These are phyloP conservation scores for Pyrrhoderma lamaoense DNA, from an alignment of 1,284 basidiomycete species.

Conservation along the genomic window DNA sequence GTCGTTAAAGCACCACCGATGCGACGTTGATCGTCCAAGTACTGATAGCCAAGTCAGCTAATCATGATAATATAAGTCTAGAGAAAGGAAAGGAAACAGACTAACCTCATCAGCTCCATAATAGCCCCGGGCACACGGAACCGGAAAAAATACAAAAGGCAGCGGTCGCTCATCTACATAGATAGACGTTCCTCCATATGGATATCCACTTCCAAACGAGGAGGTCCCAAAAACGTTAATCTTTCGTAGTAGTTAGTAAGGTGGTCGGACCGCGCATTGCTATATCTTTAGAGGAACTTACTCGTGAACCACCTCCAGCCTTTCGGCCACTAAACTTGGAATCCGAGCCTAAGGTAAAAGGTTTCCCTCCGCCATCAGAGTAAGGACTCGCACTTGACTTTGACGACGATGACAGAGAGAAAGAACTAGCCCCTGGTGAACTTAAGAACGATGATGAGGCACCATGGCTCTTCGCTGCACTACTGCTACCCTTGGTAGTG, in stretches of 20 bases:
- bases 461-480: slow-evolving; percentile 2
- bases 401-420: no score
- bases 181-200: slow-evolving; percentile 13
- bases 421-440: neutral
- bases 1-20: slow-evolving; percentile 20
- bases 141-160: slow-evolving; percentile 23
- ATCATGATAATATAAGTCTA: slow-evolving; percentile 5
- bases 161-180: slow-evolving; percentile 12
- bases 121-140: slow-evolving; percentile 19
- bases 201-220: slow-evolving; percentile 17
- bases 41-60: slow-evolving; percentile 21
- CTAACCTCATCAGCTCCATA: slow-evolving; percentile 23
- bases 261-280: neutral
- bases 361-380: slow-evolving; percentile 17
- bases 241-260: slow-evolving; percentile 6
- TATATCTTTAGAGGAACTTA: neutral
- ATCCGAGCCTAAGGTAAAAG: neutral
- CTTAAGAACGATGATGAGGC: slow-evolving; percentile 1
- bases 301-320: slow-evolving; percentile 15
- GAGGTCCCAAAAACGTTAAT: slow-evolving; percentile 15
- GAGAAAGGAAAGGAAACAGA: neutral
- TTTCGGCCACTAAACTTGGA: slow-evolving; percentile 13
- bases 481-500: neutral
- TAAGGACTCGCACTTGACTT: slow-evolving; percentile 6
- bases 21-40: slow-evolving; percentile 17